These are phyloP conservation scores for Alopecurus myosuroides DNA, from an alignment of 176 grass and related monocot genomes.

Conservation along the genomic window DNA sequence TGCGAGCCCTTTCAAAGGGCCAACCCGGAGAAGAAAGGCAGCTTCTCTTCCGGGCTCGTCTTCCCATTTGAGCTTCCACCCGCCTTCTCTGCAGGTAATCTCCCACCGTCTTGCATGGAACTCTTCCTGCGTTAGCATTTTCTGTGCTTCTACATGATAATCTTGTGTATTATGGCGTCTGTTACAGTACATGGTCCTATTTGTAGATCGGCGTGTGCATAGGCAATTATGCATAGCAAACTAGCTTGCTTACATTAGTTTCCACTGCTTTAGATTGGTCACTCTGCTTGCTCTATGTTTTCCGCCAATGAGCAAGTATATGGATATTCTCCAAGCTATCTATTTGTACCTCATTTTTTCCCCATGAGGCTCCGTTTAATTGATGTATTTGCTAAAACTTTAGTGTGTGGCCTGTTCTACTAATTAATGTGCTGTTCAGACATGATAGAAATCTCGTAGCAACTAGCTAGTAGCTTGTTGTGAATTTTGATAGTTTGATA, in stretches of 20 bases:
- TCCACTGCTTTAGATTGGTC: too few species aligned
- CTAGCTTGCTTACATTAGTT: background rate
- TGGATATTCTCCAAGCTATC: background rate
- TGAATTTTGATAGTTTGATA: background rate
- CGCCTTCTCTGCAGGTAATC: background rate
- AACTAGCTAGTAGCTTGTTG: background rate
- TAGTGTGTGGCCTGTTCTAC: background rate
- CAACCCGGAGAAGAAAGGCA: background rate
- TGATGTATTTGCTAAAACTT: background rate
- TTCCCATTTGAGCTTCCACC: conserved; percentile 1
- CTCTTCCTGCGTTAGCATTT: background rate
- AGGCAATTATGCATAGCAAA: background rate
- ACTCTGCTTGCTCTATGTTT: background rate
- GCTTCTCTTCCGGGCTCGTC: background rate
- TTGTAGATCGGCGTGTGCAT: background rate
- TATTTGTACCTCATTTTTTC: background rate
- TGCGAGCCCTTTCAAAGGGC: background rate
- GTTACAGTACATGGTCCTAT: background rate
- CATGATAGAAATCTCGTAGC: background rate
- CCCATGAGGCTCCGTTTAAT: background rate
- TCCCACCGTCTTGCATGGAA: background rate
- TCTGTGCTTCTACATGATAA: background rate
- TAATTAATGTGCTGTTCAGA: background rate
- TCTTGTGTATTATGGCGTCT: background rate
- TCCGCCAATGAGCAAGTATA: background rate